phyloP scores from a whole-genome alignment of 140 eudicot species.

The Anethum foeniculum region DNA sequence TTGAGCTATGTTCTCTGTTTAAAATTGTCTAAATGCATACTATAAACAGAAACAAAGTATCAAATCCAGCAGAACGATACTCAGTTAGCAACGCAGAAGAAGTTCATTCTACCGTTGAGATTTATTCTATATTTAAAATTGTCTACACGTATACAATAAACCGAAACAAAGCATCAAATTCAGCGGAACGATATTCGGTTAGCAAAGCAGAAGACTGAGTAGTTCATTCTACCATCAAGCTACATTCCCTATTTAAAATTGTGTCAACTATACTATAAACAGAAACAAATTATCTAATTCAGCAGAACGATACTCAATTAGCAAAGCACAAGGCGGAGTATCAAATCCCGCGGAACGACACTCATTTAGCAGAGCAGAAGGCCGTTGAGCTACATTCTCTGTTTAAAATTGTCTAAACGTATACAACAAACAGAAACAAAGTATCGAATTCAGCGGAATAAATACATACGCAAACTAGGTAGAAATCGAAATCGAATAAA shows the following conservation, averaged over 20 bases:
- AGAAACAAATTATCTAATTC: too few species aligned
- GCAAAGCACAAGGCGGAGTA: too few species aligned
- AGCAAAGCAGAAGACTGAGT: neutral
- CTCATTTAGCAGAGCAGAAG: too few species aligned
- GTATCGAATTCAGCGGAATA: neutral
- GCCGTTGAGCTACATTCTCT: too few species aligned
- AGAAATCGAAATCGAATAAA: too few species aligned
- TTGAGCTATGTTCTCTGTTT: neutral
- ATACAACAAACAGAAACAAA: neutral
- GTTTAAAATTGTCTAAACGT: neutral
- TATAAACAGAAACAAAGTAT: neutral
- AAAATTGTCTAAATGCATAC: neutral
- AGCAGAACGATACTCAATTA: too few species aligned
- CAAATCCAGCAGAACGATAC: neutral
- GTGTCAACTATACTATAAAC: too few species aligned
- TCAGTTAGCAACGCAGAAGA: too few species aligned
- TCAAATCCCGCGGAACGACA: too few species aligned
- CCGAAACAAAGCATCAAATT: neutral
- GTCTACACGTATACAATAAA: neutral
- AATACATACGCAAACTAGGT: too few species aligned
- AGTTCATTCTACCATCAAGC: neutral
- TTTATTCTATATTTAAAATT: too few species aligned
- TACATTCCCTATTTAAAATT: neutral
- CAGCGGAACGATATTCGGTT: neutral
- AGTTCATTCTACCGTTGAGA: too few species aligned